Percentiles rank a stretch among this genome's conserved stretches.
These are phyloP conservation scores for Avena atlantica DNA, from an alignment of 176 grass and related monocot species.

Conservation along the genomic window DNA sequence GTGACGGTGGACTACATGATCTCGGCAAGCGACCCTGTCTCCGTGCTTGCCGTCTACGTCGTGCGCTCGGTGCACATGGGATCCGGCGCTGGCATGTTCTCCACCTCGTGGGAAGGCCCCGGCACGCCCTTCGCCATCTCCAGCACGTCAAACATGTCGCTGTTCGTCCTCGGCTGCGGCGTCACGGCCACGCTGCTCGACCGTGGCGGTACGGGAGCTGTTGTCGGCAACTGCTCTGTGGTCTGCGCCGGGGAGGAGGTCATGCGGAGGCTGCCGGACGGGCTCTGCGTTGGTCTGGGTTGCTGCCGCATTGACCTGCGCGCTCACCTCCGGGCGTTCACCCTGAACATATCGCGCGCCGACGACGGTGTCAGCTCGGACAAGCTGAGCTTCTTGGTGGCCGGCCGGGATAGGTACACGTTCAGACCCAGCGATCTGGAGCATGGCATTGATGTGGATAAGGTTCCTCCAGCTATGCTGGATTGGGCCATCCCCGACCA, in stretches of 20 bases:
- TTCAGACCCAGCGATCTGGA: slow-evolving; percentile 16
- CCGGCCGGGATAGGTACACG: background rate
- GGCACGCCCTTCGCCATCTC: slow-evolving; percentile 24
- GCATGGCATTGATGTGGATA: background rate
- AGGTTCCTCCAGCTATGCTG: slow-evolving; percentile 11
- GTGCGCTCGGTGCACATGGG: background rate
- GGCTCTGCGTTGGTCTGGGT: slow-evolving; percentile 8
- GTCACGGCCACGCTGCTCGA: slow-evolving; percentile 26
- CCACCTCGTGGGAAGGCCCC: slow-evolving; percentile 13
- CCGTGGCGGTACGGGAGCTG: background rate
- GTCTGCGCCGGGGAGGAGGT: background rate
- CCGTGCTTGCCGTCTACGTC: background rate
- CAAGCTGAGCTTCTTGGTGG: background rate
- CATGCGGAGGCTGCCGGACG: slow-evolving; percentile 13
- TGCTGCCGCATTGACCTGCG: background rate
- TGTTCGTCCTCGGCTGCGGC: slow-evolving; percentile 33
- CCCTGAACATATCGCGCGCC: background rate
- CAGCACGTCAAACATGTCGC: background rate
- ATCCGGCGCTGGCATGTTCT: background rate
- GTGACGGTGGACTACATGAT: background rate
- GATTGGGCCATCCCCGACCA: slow-evolving; percentile 18
- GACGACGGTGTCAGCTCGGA: background rate
- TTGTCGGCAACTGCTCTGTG: slow-evolving; percentile 18
- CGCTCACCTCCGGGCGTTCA: slow-evolving; percentile 8
- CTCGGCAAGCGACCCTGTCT: background rate